These are phyloP conservation scores for Drechslerella dactyloides DNA, from an alignment of 2,329 filamentous ascomycete genomes.

Conservation along the genomic window DNA sequence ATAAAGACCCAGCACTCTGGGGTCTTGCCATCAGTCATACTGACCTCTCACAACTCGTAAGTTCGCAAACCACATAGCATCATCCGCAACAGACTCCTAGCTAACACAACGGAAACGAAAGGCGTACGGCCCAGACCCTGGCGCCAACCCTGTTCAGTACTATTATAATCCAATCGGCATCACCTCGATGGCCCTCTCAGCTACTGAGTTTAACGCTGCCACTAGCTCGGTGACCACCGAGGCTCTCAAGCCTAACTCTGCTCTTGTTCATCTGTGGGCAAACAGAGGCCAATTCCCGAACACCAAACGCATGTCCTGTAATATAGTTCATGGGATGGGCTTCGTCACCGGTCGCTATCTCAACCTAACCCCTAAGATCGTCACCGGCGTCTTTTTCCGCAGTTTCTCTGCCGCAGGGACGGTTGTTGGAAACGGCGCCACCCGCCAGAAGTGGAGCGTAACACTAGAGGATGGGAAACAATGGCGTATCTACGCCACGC, in stretches of 20 bases:
- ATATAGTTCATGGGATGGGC: slow-evolving; percentile 85
- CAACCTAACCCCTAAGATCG: slow-evolving; percentile 72
- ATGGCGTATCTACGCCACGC: slow-evolving; percentile 82
- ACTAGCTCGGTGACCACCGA: slow-evolving; percentile 65
- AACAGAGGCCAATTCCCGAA: slow-evolving; percentile 63
- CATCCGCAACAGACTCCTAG: not conserved
- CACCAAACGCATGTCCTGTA: slow-evolving; percentile 70
- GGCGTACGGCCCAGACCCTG: slow-evolving; percentile 66
- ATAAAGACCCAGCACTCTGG: slow-evolving; percentile 72
- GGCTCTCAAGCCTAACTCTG: slow-evolving; percentile 66
- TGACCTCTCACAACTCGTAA: slow-evolving; percentile 69
- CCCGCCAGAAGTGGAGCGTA: slow-evolving; percentile 72
- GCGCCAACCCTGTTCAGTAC: slow-evolving; percentile 69
- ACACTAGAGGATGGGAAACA: slow-evolving; percentile 72
- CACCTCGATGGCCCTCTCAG: slow-evolving; percentile 80
- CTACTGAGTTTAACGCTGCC: slow-evolving; percentile 70
- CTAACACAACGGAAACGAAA: slow-evolving; percentile 15
- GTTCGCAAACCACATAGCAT: not conserved
- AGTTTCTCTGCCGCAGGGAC: slow-evolving; percentile 65
- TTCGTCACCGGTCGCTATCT: slow-evolving; percentile 81
- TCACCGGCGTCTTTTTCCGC: slow-evolving; percentile 76
- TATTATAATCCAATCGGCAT: slow-evolving; percentile 83
- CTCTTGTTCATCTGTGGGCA: slow-evolving; percentile 71
- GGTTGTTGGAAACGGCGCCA: slow-evolving; percentile 59
- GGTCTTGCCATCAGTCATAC: slow-evolving; percentile 79